Base-by-base conservation (phyloP, 2,329 filamentous ascomycete genomes). In the Bimuria novae-zelandiae region DNA sequence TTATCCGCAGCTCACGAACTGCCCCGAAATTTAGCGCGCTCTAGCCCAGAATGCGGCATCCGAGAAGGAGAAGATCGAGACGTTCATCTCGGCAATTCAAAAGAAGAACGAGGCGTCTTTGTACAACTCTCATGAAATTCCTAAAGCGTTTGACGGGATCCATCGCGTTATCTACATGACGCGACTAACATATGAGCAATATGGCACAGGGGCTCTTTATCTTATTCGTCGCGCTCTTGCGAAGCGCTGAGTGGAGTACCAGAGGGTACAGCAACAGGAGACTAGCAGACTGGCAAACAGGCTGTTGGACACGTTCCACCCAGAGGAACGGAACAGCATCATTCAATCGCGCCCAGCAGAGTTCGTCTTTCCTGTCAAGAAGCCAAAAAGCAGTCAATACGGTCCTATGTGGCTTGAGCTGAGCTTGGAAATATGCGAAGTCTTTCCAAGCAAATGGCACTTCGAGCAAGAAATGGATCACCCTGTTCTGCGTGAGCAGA, bases 111-210 rank as follows among this genome's bases (percentile, higher is more conserved):
- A 7, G 16, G n/a, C 17, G 5, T 7, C 12, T 6, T 37, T 37
- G 4, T 6, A 37, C 30, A 6, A 14, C n/a, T n/a, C 5, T 3
- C 36, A 8, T 8, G 17, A 10, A n/a, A 11, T 10, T 5, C 30
- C 43, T 14, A n/a, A 4, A 17, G 8, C 17, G 11, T 37, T 23
- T 14, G 16, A n/a, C 6, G 27, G 14, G 14, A 29, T 39, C 30
- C 4, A 19, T n/a, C 7, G 30, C 4, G 30, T 45, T 5, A 4
- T 35, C 29, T 29, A 45, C n/a, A 21, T 57, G 21, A 52, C 56
- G 10, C 47, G 59, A 2, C 22, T 60, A 0, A 54, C 55, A 5
- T 52, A 49, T 30, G 55, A 63, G 12, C 17, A 49, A 12, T 37
- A 39, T 3, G 42, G 56, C 19, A 1, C 44, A 5, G 2, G 5